Evolutionary conservation across 2,329 filamentous ascomycete species (phyloP).

Genomic region (Aspergillus calidoustus): DNA sequence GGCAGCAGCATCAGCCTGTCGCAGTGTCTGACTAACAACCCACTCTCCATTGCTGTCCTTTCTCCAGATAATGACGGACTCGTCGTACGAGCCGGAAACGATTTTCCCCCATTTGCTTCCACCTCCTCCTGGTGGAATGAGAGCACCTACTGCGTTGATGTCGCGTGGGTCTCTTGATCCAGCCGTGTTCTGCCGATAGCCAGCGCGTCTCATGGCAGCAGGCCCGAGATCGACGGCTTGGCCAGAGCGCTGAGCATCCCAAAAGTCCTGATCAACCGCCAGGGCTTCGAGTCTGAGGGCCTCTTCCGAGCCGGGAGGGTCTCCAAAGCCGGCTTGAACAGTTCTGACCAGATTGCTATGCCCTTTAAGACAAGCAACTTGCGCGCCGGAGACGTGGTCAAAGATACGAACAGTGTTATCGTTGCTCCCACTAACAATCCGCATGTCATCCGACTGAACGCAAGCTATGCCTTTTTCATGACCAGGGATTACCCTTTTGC

Average conservation of each 20-base stretch:
- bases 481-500: constrained; percentile 77
- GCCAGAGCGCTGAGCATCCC: constrained; percentile 59
- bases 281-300: constrained; percentile 75
- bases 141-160: constrained; percentile 77
- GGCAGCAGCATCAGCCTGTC: constrained; percentile 61
- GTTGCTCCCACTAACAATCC: constrained; percentile 94
- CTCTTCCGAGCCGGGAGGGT: constrained; percentile 77
- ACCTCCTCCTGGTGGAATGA: constrained; percentile 86
- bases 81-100: constrained; percentile 94
- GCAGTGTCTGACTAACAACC: constrained; percentile 75
- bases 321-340: constrained; percentile 92
- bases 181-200: constrained; percentile 61
- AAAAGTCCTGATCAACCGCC: constrained; percentile 74
- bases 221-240: constrained; percentile 40
- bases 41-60: constrained; percentile 83
- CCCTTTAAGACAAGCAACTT: constrained; percentile 83
- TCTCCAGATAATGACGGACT: constrained; percentile 94
- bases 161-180: constrained; percentile 77
- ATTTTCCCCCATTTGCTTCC: constrained; percentile 91
- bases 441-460: constrained; percentile 91
- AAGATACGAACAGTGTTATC: constrained; percentile 97
- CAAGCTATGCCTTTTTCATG: constrained; percentile 97
- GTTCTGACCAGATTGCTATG: constrained; percentile 88
- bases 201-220: constrained; percentile 57
- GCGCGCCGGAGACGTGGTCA: constrained; percentile 80